phyloP scores from a whole-genome alignment of 768 basidiomycete species.

The Aureoboletus auriporus region DNA sequence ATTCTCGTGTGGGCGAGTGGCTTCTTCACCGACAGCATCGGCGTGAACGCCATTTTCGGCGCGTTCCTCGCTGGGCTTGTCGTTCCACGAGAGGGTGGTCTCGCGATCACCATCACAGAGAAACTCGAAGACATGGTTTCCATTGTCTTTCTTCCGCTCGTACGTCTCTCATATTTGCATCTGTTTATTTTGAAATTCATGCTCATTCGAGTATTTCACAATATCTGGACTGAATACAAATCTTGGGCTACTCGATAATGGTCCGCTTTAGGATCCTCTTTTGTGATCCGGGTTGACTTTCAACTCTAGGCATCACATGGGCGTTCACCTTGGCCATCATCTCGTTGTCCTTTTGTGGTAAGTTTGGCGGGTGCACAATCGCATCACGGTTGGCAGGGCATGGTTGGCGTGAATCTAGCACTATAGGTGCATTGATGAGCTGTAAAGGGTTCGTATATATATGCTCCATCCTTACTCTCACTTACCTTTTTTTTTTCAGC shows the following conservation, averaged over 20 bases:
- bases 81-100: constrained; percentile 84
- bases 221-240: constrained; percentile 88
- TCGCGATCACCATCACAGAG: constrained; percentile 84
- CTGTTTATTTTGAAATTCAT: not conserved
- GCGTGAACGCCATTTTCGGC: too few species aligned
- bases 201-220: constrained; percentile 71
- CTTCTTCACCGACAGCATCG: too few species aligned
- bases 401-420: constrained; percentile 72
- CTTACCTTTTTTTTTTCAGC: constrained; percentile 32
- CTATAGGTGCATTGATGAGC: constrained; percentile 91
- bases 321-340: constrained; percentile 82
- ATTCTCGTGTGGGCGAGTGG: too few species aligned
- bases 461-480: not conserved
- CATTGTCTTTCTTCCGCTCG: constrained; percentile 84
- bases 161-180: constrained; percentile 23
- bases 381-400: constrained; percentile 70
- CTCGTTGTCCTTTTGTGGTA: constrained; percentile 74
- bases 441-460: constrained; percentile 72
- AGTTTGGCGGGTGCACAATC: constrained; percentile 80
- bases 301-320: constrained; percentile 68
- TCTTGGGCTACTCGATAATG: constrained; percentile 77
- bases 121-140: constrained; percentile 96
- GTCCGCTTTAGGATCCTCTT: constrained; percentile 26
- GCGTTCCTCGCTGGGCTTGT: constrained; percentile 70
- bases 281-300: not conserved